Base-by-base conservation (phyloP, 306 rosid genomes). In the Oemleria cerasiformis region DNA sequence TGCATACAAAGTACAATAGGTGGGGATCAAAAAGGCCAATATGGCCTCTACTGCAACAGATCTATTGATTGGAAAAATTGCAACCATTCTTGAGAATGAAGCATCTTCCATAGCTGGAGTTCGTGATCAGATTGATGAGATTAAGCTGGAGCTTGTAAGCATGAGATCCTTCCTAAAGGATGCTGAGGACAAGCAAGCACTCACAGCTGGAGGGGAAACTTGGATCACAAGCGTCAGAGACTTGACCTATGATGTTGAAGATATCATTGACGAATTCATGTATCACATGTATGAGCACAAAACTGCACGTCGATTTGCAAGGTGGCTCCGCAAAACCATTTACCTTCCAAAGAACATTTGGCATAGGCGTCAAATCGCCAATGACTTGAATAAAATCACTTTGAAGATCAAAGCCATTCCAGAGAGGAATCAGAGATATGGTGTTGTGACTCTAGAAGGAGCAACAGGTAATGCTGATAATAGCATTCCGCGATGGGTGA, bases 91-190 rank as follows among this genome's bases (percentile, higher is more conserved):
- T 41, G 64, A 69, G 63, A 38, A 20, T 0, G 73, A 69, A 20
- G 49, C 63, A 38, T 38, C 51, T 21, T 13, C 43, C 14, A 38
- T 69, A n/a, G 9, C 13, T 0, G 41, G 40, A 6, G 40, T 69
- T 17, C 12, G 40, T 6, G 49, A 20, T 54, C 20, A 69, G 6
- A 13, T 53, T 39, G 39, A 51, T 34, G 73, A 53, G 51, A 51
- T 68, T 55, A 51, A 69, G 73, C 40, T 2, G 21, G 70, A 73
- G 70, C 62, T 73, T 13, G 9, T 1, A n/a, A n/a, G 41, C 50
- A 73, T 73, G 62, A 49, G 6, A 63, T 36, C 77, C 40, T 73
- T 49, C 67, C 16, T 73, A 53, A 10, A 61, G 20, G 71, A 73
- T 51, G 54, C 43, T 4, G 77, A 62, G 50, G 59, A 2, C 2